phyloP scores from a whole-genome alignment of 1,284 basidiomycete genomes.

The Mycena citricolor region DNA sequence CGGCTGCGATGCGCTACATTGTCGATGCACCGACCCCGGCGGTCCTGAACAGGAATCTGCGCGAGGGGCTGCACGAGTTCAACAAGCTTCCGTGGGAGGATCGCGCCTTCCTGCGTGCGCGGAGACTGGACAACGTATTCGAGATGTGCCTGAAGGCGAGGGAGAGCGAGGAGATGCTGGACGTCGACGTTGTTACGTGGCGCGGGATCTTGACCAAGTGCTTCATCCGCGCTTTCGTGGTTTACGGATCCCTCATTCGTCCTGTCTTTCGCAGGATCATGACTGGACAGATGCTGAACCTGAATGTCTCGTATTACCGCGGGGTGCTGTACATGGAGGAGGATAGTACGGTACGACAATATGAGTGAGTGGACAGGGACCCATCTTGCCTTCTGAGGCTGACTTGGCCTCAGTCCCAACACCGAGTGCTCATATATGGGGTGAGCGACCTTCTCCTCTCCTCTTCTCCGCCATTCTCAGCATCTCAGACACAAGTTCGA shows the following conservation, averaged over 20 bases:
- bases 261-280: constrained; percentile 13
- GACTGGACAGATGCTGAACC: constrained; percentile 1
- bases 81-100: not conserved
- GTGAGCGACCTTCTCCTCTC: not conserved
- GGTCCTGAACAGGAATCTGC: constrained; percentile 6
- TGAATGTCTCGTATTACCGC: constrained; percentile 12
- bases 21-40: not conserved
- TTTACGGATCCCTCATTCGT: no score
- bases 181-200: not conserved
- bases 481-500: not conserved
- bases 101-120: not conserved
- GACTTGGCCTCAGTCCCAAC: not conserved
- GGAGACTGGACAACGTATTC: not conserved
- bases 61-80: not conserved
- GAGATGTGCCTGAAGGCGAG: not conserved
- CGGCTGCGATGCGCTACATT: constrained; percentile 11
- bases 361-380: not conserved
- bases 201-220: not conserved
- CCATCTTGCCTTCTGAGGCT: not conserved
- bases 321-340: constrained; percentile 19
- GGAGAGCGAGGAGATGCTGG: not conserved
- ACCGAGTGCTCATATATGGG: constrained; percentile 5
- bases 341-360: not conserved
- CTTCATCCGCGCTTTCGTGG: no score
- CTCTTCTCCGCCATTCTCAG: not conserved